A percentile compares a stretch with the other conserved stretches of the same genome.
phyloP scores from a whole-genome alignment of 176 grass and related monocot genomes.

The Echinochloa phyllopogon region DNA sequence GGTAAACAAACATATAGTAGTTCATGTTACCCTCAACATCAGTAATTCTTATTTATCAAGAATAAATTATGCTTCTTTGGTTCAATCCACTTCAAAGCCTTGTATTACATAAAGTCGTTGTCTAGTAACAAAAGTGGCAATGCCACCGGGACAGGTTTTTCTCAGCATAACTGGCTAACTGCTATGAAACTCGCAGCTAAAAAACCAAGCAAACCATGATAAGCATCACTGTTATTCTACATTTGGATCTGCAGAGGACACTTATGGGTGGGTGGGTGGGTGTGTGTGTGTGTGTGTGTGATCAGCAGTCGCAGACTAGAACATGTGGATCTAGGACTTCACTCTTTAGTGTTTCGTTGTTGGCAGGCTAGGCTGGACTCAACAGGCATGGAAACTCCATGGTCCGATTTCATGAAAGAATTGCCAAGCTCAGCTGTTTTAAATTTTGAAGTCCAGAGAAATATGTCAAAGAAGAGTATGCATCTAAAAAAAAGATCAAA shows the following conservation, averaged over 20 bases:
- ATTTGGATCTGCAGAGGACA: background rate
- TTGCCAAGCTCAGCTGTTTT: background rate
- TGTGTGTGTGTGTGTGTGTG: too few species aligned
- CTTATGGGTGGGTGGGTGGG: too few species aligned
- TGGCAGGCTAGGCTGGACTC: background rate
- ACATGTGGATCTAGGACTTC: background rate
- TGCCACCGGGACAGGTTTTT: background rate
- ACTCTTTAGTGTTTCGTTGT: background rate
- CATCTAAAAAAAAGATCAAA: constrained; percentile 20
- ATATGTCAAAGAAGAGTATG: background rate
- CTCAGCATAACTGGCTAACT: background rate
- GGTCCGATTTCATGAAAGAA: background rate
- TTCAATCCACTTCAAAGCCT: background rate
- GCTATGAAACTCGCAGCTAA: background rate
- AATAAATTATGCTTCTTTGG: constrained; percentile 14
- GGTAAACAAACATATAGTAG: constrained; percentile 18
- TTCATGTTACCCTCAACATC: background rate
- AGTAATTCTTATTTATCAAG: constrained; percentile 21
- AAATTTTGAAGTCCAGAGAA: constrained; percentile 24
- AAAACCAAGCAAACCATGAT: constrained; percentile 8
- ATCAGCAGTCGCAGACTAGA: background rate
- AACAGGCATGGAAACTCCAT: background rate
- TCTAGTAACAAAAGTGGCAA: background rate
- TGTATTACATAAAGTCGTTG: constrained; percentile 13
- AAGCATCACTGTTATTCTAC: background rate